phyloP scores from a whole-genome alignment of 768 basidiomycete genomes.

The Tephrocybe rancida region DNA sequence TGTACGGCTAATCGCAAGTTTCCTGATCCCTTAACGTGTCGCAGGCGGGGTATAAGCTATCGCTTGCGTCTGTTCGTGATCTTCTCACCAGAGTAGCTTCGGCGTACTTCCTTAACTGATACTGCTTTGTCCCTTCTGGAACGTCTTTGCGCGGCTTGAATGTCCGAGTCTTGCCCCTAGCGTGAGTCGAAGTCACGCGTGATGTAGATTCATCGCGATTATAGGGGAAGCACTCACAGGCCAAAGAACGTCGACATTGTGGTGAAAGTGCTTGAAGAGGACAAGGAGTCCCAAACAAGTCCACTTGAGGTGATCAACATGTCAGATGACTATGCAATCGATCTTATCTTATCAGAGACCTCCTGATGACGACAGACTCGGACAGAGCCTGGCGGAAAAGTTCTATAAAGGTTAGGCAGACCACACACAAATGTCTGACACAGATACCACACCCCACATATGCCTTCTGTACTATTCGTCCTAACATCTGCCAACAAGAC shows the following conservation, averaged over 20 bases:
- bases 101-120: constrained; percentile 96
- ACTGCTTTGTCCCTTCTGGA: constrained; percentile 96
- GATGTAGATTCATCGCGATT: constrained; percentile 5
- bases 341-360: constrained; percentile 8
- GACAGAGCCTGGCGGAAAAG: not conserved
- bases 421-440: not conserved
- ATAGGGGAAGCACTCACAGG: constrained; percentile 56
- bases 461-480: constrained; percentile 69
- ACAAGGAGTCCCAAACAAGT: not conserved
- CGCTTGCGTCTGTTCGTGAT: not conserved
- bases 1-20: constrained; percentile 92
- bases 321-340: not conserved
- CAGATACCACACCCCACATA: constrained; percentile 17
- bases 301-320: not conserved
- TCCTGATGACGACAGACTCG: not conserved
- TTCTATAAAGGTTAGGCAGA: not conserved
- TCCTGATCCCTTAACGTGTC: constrained; percentile 77
- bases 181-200: not conserved
- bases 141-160: constrained; percentile 97
- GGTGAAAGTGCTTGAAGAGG: constrained; percentile 1
- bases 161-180: constrained; percentile 89
- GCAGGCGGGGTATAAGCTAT: not conserved
- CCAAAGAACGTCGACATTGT: constrained; percentile 88
- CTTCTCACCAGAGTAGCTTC: constrained; percentile 84
- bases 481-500: constrained; percentile 67